phyloP scores from a whole-genome alignment of 1,139 yeast species.

The Magnusiomyces magnusii region DNA sequence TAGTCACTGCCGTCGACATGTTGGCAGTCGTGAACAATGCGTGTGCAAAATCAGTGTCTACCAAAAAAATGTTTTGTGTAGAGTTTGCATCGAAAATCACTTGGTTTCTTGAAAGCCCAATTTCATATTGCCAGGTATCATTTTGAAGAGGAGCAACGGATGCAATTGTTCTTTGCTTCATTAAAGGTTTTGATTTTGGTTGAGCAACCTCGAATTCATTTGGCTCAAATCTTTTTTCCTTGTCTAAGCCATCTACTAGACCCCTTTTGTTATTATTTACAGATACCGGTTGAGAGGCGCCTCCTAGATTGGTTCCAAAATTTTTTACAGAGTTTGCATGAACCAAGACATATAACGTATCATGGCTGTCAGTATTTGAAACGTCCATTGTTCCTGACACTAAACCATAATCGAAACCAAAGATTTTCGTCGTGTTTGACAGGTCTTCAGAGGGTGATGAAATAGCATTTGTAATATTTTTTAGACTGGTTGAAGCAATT shows the following conservation, averaged over 20 bases:
- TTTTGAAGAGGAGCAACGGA: background rate
- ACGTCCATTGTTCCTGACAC: background rate
- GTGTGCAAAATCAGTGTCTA: conserved; percentile 67
- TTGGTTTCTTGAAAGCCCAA: conserved; percentile 62
- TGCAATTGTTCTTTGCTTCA: background rate
- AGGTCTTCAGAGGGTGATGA: background rate
- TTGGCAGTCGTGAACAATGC: conserved; percentile 65
- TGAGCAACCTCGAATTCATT: background rate
- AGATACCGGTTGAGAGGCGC: background rate
- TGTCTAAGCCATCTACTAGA: background rate
- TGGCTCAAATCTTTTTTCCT: background rate
- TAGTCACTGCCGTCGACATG: conserved; percentile 32
- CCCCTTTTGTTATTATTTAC: background rate
- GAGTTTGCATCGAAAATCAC: conserved; percentile 66
- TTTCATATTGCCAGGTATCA: conserved; percentile 42
- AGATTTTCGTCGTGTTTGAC: background rate
- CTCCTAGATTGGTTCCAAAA: background rate
- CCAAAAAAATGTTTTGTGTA: conserved; percentile 48
- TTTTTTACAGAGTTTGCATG: background rate
- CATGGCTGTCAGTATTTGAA: background rate
- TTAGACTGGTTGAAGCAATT: background rate
- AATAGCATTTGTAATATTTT: background rate
- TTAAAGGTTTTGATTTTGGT: background rate
- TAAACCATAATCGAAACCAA: background rate
- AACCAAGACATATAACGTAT: background rate